These are phyloP conservation scores for Cladosporium halotolerans DNA, from an alignment of 2,329 filamentous ascomycete species.

Conservation along the genomic window DNA sequence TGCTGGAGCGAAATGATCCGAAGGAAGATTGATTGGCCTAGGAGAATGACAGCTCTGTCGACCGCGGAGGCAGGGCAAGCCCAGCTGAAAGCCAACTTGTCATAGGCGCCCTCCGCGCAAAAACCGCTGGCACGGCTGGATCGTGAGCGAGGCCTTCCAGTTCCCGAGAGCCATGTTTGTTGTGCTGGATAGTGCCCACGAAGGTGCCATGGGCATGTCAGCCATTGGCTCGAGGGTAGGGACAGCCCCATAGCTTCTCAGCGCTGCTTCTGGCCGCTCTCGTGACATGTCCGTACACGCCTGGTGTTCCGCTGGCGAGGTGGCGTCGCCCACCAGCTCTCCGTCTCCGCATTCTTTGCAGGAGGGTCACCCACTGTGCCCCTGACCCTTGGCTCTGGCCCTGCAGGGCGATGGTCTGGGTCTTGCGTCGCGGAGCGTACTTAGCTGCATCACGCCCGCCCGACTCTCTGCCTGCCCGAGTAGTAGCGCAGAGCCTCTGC, in stretches of 20 bases:
- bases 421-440: constrained; percentile 8
- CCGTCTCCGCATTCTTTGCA: constrained; percentile 12
- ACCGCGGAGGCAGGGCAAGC: not conserved
- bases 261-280: constrained; percentile 7
- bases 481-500: constrained; percentile 4
- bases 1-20: too few species aligned
- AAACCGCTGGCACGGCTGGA: not conserved
- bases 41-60: too few species aligned
- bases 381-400: constrained; percentile 11
- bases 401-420: constrained; percentile 9
- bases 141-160: not conserved
- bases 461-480: constrained; percentile 3
- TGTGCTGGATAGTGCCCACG: not conserved
- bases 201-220: constrained; percentile 7
- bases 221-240: not conserved
- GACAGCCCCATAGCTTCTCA: constrained; percentile 6
- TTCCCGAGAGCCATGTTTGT: not conserved
- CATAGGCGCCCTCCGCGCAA: not conserved
- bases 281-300: constrained; percentile 9
- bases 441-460: constrained; percentile 11
- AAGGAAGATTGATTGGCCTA: too few species aligned
- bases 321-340: constrained; percentile 8
- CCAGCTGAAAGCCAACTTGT: constrained; percentile 1
- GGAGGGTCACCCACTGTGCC: constrained; percentile 1
- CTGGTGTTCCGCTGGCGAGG: constrained; percentile 9